Base-by-base conservation (phyloP, 2,329 filamentous ascomycete species). In the Paecilomyces sp. region DNA sequence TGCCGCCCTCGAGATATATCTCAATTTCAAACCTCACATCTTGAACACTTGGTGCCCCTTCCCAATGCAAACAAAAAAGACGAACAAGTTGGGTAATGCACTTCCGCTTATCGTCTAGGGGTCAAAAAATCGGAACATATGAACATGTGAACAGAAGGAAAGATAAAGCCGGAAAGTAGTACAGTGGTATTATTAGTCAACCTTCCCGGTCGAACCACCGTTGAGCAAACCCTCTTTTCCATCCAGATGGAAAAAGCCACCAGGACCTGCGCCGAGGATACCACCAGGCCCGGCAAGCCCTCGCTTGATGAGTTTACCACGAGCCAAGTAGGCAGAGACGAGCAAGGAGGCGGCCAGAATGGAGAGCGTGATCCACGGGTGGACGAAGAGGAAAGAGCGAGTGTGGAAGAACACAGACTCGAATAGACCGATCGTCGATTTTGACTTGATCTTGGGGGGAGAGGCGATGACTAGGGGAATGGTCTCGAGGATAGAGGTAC, bases 401-500 rank as follows among this genome's bases (percentile, higher is more conserved):
- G 76, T 74, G 62, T 72, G 73, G 68, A 80, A 81, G 65, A 80
- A 78, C 33, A 78, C 65, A 28, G 73, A 72, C 65, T 80, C 78
- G 56, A 81, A 71, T 8, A 73, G 71, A 61, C 79, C 77, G 54
- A 80, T 75, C 3, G 79, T 80, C 7, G 79, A 81, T 66, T 80
- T 81, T n/a, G 79, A 72, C 15, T 72, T 76, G 54, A 81, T 68
- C 61, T 80, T 80, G 24, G 77, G 72, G 15, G 81, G 79, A 31
- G 75, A 77, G 51, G 76, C 70, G 57, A 82, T 74, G 58, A 83
- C 77, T 59, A 82, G 79, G 34, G 78, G 79, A 53, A 84, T 77
- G 13, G 92, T 96, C 76, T 96, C 92, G 62, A 96, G 85, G 70
- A 97, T 96, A 3, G 90, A 92, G 3, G 91, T 93, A 63, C 94